phyloP scores from a whole-genome alignment of 2,329 filamentous ascomycete species.

The Ascochyta lentis region DNA sequence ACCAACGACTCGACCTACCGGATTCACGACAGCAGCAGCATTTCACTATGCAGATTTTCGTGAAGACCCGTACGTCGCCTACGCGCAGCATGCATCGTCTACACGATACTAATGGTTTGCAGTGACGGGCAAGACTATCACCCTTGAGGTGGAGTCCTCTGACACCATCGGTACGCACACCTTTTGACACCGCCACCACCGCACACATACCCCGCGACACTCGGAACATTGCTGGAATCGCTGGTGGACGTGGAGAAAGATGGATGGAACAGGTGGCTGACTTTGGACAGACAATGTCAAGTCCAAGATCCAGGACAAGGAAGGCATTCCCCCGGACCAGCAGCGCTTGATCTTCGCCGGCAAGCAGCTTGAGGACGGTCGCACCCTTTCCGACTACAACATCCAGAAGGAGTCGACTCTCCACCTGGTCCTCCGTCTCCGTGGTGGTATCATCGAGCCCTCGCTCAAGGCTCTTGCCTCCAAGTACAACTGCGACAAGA shows the following conservation, averaged over 20 bases:
- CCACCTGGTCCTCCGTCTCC: slow-evolving; percentile 97
- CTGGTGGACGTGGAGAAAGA: slow-evolving; percentile 5
- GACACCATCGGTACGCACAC: slow-evolving; percentile 76
- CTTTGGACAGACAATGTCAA: slow-evolving; percentile 84
- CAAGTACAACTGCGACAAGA: slow-evolving; percentile 99
- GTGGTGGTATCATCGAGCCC: slow-evolving; percentile 97
- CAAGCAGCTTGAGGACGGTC: slow-evolving; percentile 99
- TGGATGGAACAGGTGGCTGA: slow-evolving; percentile 25
- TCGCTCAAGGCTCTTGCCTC: slow-evolving; percentile 97
- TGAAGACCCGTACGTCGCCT: slow-evolving; percentile 81
- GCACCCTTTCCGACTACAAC: slow-evolving; percentile 97
- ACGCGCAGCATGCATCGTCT: not conserved
- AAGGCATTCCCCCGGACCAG: slow-evolving; percentile 97
- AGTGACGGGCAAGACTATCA: slow-evolving; percentile 97
- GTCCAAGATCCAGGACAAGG: slow-evolving; percentile 99
- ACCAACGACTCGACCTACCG: not conserved
- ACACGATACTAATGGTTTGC: slow-evolving; percentile 18
- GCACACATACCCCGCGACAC: slow-evolving; percentile 22
- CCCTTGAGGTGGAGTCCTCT: slow-evolving; percentile 97
- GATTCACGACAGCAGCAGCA: slow-evolving; percentile 1
- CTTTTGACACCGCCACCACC: slow-evolving; percentile 20
- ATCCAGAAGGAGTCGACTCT: slow-evolving; percentile 99
- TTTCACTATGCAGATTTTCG: slow-evolving; percentile 68
- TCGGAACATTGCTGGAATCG: slow-evolving; percentile 9
- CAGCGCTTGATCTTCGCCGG: slow-evolving; percentile 98